Evolutionary conservation across 23 red algal genomes (phyloP).

Genomic region (Gracilaria gracilis): DNA sequence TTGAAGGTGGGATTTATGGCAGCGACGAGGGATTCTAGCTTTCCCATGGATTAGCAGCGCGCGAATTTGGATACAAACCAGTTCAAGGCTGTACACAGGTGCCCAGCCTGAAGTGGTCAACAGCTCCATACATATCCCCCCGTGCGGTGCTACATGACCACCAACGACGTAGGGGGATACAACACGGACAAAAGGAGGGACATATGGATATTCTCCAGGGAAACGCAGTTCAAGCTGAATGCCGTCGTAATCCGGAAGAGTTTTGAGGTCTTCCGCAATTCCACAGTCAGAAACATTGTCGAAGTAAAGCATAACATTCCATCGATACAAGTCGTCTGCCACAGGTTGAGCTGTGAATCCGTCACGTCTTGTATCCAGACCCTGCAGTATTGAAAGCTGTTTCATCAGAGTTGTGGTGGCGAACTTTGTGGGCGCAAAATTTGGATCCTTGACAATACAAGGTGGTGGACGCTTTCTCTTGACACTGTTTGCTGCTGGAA

Average conservation of each 20-base stretch:
- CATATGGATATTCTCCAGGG: constrained; percentile 56
- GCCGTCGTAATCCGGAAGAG: constrained; percentile 14
- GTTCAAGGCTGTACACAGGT: constrained; percentile 71
- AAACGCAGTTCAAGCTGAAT: constrained; percentile 74
- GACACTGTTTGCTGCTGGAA: neutral
- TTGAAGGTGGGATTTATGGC: neutral
- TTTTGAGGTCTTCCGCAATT: constrained; percentile 46
- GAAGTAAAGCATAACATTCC: constrained; percentile 69
- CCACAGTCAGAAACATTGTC: constrained; percentile 25
- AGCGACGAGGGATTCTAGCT: constrained; percentile 29
- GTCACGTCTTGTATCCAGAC: constrained; percentile 58
- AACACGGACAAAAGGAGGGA: constrained; percentile 68
- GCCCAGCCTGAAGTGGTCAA: constrained; percentile 75
- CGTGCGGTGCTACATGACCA: constrained; percentile 50
- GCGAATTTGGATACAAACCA: constrained; percentile 72
- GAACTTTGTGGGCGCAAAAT: constrained; percentile 17
- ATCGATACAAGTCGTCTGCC: constrained; percentile 73
- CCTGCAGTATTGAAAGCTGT: constrained; percentile 49
- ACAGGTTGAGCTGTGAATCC: constrained; percentile 63
- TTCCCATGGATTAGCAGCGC: constrained; percentile 57
- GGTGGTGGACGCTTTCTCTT: constrained; percentile 54
- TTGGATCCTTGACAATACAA: constrained; percentile 1
- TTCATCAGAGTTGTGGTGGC: constrained; percentile 71
- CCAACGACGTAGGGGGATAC: constrained; percentile 53
- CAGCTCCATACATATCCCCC: constrained; percentile 82